Percentiles rank a stretch among this genome's conserved stretches.
These are phyloP conservation scores for Cudoniella acicularis DNA, from an alignment of 495 filamentous ascomycete genomes.

Conservation along the genomic window DNA sequence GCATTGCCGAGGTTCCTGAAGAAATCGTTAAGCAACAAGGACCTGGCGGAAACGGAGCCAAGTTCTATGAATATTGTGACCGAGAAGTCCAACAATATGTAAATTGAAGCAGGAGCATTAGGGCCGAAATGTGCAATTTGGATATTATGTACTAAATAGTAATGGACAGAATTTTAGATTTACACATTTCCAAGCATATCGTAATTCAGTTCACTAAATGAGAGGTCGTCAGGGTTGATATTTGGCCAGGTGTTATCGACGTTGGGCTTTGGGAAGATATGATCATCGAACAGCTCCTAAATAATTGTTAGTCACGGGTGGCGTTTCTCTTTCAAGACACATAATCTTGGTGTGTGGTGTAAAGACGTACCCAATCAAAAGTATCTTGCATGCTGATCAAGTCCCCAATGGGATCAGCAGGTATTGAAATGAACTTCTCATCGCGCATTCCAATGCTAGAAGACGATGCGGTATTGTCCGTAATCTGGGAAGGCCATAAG, in stretches of 20 bases:
- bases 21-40: conserved; percentile 24
- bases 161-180: too few relatives aligned
- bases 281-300: not conserved
- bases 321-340: not conserved
- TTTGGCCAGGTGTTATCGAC: not conserved
- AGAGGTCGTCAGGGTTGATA: not conserved
- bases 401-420: conserved; percentile 25
- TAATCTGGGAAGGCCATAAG: not conserved
- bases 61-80: conserved; percentile 31
- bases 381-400: conserved; percentile 27
- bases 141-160: too few relatives aligned
- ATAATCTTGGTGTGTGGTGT: too few relatives aligned
- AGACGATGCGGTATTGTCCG: conserved; percentile 1
- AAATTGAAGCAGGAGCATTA: not conserved
- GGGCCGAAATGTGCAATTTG: too few relatives aligned
- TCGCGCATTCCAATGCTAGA: conserved; percentile 17
- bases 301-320: not conserved
- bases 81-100: conserved; percentile 9
- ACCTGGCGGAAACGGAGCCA: conserved; percentile 25
- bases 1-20: conserved; percentile 19
- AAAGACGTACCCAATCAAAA: conserved; percentile 45
- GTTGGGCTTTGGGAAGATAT: not conserved
- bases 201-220: not conserved
- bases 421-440: conserved; percentile 22
- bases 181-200: not conserved